Base-by-base conservation (phyloP, 768 basidiomycete genomes). In the Hemileccinum rubropunctum region DNA sequence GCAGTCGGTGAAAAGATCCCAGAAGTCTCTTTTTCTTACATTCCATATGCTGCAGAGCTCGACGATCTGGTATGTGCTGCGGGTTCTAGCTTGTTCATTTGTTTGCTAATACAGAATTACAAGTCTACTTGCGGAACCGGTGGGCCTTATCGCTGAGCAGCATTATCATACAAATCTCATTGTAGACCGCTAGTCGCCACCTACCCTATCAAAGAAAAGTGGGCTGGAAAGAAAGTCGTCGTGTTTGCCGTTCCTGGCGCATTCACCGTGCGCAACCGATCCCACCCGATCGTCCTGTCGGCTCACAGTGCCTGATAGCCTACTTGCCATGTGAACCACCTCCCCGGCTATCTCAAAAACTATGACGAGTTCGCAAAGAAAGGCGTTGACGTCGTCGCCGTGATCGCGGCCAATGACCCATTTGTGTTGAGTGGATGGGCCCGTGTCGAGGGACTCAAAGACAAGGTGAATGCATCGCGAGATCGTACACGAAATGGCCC, bases 211-310 rank as follows among this genome's bases (percentile, higher is more conserved):
- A 13, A 80, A 23, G 72, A 82, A 50, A 74, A 78, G 41, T 90
- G 86, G 86, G 84, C 84, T 66, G 84, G 83, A 61, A 91, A 91
- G 75, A 88, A 86, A 65, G 86, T 91, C 45, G 84, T 91, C 33
- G 61, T 91, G 45, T 77, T 91, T 65, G 74, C 86, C 49, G 86
- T 90, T 30, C 89, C 88, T 15, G 89, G 89, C 40, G 86, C 88
- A 14, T 89, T 90, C 73, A 88, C 88, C 14, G 88, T 88, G 54
- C 52, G 83, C 52, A 42, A 11, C 27, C 5, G 40, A 49, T 47
- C 40, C 45, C 28, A 7, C 35, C 10, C 13, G 36, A 48, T 52
- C 47, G 14, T 7, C 17, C 21, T 18, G 4, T 36, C 38, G 5
- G 13, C 48, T 50, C 23, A 36, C 4, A 3, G 15, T 18, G 1